Base-by-base conservation (phyloP, 129 eudicot genomes). In the sunflower (Helianthus annuus) region DNA sequence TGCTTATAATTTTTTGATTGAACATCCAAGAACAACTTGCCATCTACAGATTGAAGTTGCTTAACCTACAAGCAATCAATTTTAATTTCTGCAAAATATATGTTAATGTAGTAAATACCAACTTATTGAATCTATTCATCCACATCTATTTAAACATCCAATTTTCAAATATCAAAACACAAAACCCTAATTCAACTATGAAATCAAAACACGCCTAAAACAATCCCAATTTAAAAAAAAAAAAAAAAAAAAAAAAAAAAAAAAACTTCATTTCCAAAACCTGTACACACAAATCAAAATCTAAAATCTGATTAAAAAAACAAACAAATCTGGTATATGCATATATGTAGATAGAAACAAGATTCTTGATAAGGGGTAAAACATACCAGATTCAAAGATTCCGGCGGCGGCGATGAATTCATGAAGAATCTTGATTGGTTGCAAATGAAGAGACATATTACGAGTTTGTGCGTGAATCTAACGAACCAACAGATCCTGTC, bases 381-480 rank as follows among this genome's bases (percentile, higher is more conserved):
- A 42, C 54, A 10, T 19, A 45, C 71, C 71, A 2, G 49, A 69
- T 19, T 19, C 4, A 16, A 39, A 2, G 40, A 69, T 14, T 58
- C 38, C 2, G 22, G 22, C 48, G 22, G 62, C 32, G 10, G 46
- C 72, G 62, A 36, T 7, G 48, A 17, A 16, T 14, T 29, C n/a
- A 2, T 39, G 36, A 32, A 32, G 36, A 32, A 32, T 70, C 7
- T 69, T 69, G 9, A 34, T 11, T 10, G 38, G 0, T 2, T 54
- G 67, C 60, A 67, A 46, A 8, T 5, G 80, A 76, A 76, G 58
- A 76, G 80, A 76, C 57, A 1, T 76, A 59, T 76, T 17, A 68
- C 80, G 80, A 76, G 80, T 67, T 76, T 76, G 74, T 76, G 80
- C 80, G 80, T 74, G 71, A 74, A 73, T 73, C 77, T 74, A 74